Conservation (phyloP, 129 eudicot species). For the Pittosporum tobira region DNA sequence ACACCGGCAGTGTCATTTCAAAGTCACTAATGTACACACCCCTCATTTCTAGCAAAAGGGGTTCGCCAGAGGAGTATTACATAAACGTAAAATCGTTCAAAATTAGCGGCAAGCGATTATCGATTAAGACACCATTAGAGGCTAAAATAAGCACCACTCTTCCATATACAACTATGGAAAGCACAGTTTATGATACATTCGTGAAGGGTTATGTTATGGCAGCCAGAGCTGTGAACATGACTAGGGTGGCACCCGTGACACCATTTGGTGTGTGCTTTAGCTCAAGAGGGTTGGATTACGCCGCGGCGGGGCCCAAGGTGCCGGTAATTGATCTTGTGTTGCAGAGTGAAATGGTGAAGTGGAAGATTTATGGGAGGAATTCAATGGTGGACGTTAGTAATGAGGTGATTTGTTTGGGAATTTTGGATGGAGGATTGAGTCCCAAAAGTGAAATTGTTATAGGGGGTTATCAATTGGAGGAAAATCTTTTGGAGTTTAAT, state of each 20-base stretch:
- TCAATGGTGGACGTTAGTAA: slow-evolving; percentile 60
- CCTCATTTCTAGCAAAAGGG: slow-evolving; percentile 18
- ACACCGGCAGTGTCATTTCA: slow-evolving; percentile 8
- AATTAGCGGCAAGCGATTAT: slow-evolving; percentile 34
- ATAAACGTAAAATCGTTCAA: slow-evolving; percentile 43
- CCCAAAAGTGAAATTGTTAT: slow-evolving; percentile 37
- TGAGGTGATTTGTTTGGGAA: slow-evolving; percentile 63
- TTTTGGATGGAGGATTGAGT: slow-evolving; percentile 63
- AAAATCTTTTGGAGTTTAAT: slow-evolving; percentile 61
- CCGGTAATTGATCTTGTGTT: slow-evolving; percentile 61
- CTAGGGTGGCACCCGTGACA: slow-evolving; percentile 30
- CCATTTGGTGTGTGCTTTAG: slow-evolving; percentile 58
- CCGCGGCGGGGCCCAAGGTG: slow-evolving; percentile 15
- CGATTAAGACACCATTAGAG: slow-evolving; percentile 10
- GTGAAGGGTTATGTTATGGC: slow-evolving; percentile 26
- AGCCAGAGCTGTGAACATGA: slow-evolving; percentile 41
- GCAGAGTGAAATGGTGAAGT: slow-evolving; percentile 75
- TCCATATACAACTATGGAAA: slow-evolving; percentile 55
- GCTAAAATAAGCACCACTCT: slow-evolving; percentile 42
- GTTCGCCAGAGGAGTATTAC: slow-evolving; percentile 5
- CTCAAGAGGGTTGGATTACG: slow-evolving; percentile 7
- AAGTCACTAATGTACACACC: slow-evolving; percentile 63
- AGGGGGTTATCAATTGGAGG: slow-evolving; percentile 81
- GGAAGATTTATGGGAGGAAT: slow-evolving; percentile 56
- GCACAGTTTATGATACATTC: slow-evolving; percentile 27